Base-by-base conservation (phyloP, 2,329 filamentous ascomycete genomes). In the Cordyceps pruinosa region DNA sequence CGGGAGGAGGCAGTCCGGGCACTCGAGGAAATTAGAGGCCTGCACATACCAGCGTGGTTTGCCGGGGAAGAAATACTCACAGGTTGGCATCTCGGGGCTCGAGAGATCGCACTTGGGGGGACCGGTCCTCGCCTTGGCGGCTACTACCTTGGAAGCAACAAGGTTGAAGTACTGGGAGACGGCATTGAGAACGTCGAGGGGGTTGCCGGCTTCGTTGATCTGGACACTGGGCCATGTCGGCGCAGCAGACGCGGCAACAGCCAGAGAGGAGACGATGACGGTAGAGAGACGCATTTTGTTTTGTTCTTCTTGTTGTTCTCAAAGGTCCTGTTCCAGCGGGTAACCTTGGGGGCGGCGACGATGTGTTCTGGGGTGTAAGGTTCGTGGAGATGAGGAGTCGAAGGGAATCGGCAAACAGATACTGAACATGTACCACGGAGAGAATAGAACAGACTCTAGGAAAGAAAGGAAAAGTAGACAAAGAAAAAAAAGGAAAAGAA, bases 111-210 rank as follows among this genome's bases (percentile, higher is more conserved):
- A 87, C 28, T 71, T 63, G 1, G 80, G 77, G 12, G 75, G 69
- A 7, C 60, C 56, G 2, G 70, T 61, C 59, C 76, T 73, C 13
- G 67, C 60, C 65, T 74, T 78, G 55, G 74, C 74, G 28, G 72
- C 69, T 64, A 80, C 74, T 45, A 83, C 75, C 68, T 83, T 85
- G 56, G 69, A 60, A 28, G 81, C 82, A 59, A 86, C 68, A 63
- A 81, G 69, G 67, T 81, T 81, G 73, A 86, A 86, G 72, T 85
- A 86, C 41, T 77, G 74, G 28, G 82, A 80, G 52, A 86, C 66
- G n/a, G 75, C 70, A 15, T 75, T 70, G 57, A 79, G 63, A 21
- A 72, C 72, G 44, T 70, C 71, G 41, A 64, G 62, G 23, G 76
- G 70, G 46, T 72, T 67, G 57, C 68, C 67, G 23, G 68, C 57